A percentile compares a stretch with the other conserved stretches of the same genome.
phyloP scores from a whole-genome alignment of 768 basidiomycete species.

The Pleurotus giganteus region DNA sequence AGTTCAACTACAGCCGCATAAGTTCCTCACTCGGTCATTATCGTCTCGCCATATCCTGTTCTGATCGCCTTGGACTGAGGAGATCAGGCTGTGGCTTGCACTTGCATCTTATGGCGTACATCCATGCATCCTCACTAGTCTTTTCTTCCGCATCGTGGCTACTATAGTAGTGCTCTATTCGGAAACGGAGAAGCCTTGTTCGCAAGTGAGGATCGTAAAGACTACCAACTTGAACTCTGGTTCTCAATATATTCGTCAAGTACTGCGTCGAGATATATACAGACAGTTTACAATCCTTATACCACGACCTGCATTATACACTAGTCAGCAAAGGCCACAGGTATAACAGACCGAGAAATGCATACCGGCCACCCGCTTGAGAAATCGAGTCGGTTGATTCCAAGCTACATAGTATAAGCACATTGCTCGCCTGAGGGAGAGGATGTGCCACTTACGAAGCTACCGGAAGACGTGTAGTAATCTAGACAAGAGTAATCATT shows the following conservation, averaged over 20 bases:
- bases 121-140: too few species aligned
- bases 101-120: too few species aligned
- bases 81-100: too few species aligned
- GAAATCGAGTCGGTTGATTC: constrained; percentile 30
- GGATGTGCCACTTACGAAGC: constrained; percentile 16
- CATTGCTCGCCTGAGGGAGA: not conserved
- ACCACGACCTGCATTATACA: not conserved
- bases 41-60: too few species aligned
- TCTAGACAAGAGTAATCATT: constrained; percentile 15
- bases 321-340: not conserved
- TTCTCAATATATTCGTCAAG: too few species aligned
- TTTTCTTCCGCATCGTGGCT: too few species aligned
- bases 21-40: too few species aligned
- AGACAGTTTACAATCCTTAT: not conserved
- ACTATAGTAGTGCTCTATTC: too few species aligned
- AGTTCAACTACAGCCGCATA: too few species aligned
- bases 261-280: not conserved
- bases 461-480: constrained; percentile 28
- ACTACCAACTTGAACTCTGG: not conserved
- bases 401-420: constrained; percentile 16
- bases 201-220: too few species aligned
- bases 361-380: constrained; percentile 30
- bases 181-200: too few species aligned
- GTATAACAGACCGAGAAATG: not conserved
- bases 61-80: too few species aligned